Evolutionary conservation across 345 rosid genomes (phyloP).

Genomic region (Abelmoschus esculentus): DNA sequence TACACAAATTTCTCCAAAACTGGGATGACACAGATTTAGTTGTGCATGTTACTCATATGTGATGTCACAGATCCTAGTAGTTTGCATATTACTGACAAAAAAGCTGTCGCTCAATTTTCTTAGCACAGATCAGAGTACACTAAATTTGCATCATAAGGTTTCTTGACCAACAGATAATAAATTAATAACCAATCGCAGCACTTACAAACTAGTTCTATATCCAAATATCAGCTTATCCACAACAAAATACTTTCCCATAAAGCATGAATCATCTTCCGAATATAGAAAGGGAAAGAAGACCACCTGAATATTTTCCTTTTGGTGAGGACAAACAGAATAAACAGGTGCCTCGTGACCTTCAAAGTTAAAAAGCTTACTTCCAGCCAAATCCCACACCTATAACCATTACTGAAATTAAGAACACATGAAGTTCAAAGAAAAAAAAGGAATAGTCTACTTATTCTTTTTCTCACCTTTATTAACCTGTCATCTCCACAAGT

Average conservation of each 20-base stretch:
- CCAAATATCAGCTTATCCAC: constrained; percentile 1
- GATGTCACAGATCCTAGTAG: neutral
- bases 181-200: neutral
- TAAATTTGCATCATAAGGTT: neutral
- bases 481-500: constrained; percentile 89
- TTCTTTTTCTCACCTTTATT: constrained; percentile 49
- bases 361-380: constrained; percentile 55
- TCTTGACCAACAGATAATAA: neutral
- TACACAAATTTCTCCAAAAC: neutral
- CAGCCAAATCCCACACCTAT: constrained; percentile 80
- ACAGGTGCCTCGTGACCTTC: constrained; percentile 90
- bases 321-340: constrained; percentile 83
- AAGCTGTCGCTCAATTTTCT: neutral
- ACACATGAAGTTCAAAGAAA: neutral
- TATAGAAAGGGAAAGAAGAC: neutral
- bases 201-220: neutral
- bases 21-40: neutral
- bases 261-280: neutral
- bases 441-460: neutral
- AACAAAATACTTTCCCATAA: neutral
- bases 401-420: constrained; percentile 1
- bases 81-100: neutral
- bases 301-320: constrained; percentile 85
- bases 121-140: neutral
- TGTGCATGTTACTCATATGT: neutral